Percentiles rank a stretch among this genome's conserved stretches.
These are phyloP conservation scores for Syzygium grande DNA, from an alignment of 345 rosid species.

Conservation along the genomic window DNA sequence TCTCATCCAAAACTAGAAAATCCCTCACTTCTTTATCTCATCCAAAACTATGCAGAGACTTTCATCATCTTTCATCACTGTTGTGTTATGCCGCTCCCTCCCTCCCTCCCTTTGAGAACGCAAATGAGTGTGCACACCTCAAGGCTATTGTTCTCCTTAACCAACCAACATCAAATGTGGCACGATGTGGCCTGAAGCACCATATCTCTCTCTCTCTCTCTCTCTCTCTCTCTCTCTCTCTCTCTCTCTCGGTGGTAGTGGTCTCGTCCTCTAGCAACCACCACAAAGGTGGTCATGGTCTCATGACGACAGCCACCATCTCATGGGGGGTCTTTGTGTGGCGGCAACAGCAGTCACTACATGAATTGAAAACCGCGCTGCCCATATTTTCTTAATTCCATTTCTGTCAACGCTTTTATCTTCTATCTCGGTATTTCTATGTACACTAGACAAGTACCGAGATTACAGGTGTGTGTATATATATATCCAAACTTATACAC, in stretches of 20 bases:
- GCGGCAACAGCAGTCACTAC: not conserved
- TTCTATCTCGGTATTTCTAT: not conserved
- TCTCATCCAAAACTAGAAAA: too few relatives aligned
- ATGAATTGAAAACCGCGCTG: fast-evolving
- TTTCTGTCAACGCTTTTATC: not conserved
- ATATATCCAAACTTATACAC: not conserved
- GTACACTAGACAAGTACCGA: not conserved
- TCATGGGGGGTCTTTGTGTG: not conserved
- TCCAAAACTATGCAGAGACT: not conserved
- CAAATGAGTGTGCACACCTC: too few relatives aligned
- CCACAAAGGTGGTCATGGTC: not conserved
- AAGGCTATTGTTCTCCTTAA: too few relatives aligned
- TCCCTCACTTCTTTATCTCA: too few relatives aligned
- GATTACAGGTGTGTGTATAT: not conserved
- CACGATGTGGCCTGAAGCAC: too few relatives aligned
- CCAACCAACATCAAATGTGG: too few relatives aligned
- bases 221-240: too few relatives aligned
- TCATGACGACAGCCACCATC: not conserved
- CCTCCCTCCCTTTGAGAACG: too few relatives aligned
- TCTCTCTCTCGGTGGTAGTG: too few relatives aligned
- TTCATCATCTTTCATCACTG: not conserved
- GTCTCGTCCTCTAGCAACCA: not conserved
- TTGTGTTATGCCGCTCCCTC: not conserved
- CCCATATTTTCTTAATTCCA: not conserved
- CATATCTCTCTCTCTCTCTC: not conserved